A percentile compares a stretch with the other conserved stretches of the same genome.
These are phyloP conservation scores for Aspergillus aculeatinus DNA, from an alignment of 2,329 filamentous ascomycete species.

Conservation along the genomic window DNA sequence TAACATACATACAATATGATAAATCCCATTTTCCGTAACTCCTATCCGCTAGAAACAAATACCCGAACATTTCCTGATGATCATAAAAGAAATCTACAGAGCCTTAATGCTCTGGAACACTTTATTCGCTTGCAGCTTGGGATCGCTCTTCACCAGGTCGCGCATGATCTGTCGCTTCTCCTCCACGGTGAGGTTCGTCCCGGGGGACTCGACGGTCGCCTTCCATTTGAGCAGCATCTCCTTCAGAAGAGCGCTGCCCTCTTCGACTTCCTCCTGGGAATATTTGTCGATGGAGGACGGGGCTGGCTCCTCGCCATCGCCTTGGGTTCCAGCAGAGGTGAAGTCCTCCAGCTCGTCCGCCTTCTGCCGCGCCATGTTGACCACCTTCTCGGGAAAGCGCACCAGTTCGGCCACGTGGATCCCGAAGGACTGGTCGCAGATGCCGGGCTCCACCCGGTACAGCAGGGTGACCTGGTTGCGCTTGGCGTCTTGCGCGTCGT, in stretches of 20 bases:
- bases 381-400: constrained; percentile 92
- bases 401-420: constrained; percentile 98
- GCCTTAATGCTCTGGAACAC: constrained; percentile 51
- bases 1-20: neutral
- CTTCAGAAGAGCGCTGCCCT: constrained; percentile 83
- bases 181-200: constrained; percentile 62
- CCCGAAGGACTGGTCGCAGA: constrained; percentile 96
- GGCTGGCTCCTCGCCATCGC: constrained; percentile 37
- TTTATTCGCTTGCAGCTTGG: constrained; percentile 60
- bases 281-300: constrained; percentile 49
- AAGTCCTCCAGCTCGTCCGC: constrained; percentile 98
- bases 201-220: constrained; percentile 64
- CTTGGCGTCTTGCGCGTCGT: constrained; percentile 50
- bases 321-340: constrained; percentile 43
- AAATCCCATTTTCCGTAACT: neutral
- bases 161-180: constrained; percentile 77
- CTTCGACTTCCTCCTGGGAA: constrained; percentile 81
- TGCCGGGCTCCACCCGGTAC: constrained; percentile 93
- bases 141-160: constrained; percentile 73
- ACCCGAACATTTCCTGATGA: neutral
- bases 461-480: constrained; percentile 84
- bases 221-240: constrained; percentile 83
- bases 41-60: constrained; percentile 8
- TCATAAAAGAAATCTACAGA: constrained; percentile 30
- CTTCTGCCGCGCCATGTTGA: constrained; percentile 98